phyloP scores from a whole-genome alignment of 768 basidiomycete genomes.

The Phlegmacium glaucopus region DNA sequence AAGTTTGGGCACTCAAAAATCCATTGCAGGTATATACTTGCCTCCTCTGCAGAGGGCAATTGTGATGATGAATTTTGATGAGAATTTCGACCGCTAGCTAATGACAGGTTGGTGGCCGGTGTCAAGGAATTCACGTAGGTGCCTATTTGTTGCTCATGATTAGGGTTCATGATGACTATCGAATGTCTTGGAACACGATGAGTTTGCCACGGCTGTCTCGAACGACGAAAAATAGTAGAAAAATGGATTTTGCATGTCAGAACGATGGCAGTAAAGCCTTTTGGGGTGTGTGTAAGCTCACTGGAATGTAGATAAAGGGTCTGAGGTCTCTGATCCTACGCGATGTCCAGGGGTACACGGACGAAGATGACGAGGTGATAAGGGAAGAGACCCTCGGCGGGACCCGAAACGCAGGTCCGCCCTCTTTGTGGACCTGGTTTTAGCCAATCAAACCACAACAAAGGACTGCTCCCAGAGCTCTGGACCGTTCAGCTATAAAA shows the following conservation, averaged over 20 bases:
- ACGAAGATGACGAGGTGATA: slow-evolving; percentile 19
- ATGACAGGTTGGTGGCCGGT: slow-evolving; percentile 11
- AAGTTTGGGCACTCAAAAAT: not conserved
- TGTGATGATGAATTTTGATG: slow-evolving; percentile 9
- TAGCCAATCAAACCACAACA: slow-evolving; percentile 13
- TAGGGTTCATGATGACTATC: slow-evolving; percentile 7
- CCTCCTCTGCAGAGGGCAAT: slow-evolving; percentile 17
- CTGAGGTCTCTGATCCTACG: slow-evolving; percentile 26
- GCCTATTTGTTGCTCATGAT: slow-evolving; percentile 17
- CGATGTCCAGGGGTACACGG: slow-evolving; percentile 30
- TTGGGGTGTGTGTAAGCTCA: slow-evolving; percentile 22
- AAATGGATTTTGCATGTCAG: slow-evolving; percentile 2
- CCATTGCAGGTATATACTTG: slow-evolving; percentile 3
- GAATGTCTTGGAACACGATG: not conserved
- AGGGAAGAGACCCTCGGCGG: slow-evolving; percentile 21
- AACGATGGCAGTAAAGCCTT: not conserved
- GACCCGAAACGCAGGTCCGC: slow-evolving; percentile 18
- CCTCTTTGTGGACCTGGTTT: slow-evolving; percentile 11
- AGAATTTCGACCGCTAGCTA: slow-evolving; percentile 12
- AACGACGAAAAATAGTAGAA: slow-evolving; percentile 3
- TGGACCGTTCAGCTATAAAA: no score
- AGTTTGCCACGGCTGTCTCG: not conserved
- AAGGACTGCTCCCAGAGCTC: no score
- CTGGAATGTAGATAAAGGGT: slow-evolving; percentile 18
- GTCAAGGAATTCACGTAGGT: slow-evolving; percentile 16